phyloP scores from a whole-genome alignment of 495 filamentous ascomycete species.

The Lophiotrema nucula region DNA sequence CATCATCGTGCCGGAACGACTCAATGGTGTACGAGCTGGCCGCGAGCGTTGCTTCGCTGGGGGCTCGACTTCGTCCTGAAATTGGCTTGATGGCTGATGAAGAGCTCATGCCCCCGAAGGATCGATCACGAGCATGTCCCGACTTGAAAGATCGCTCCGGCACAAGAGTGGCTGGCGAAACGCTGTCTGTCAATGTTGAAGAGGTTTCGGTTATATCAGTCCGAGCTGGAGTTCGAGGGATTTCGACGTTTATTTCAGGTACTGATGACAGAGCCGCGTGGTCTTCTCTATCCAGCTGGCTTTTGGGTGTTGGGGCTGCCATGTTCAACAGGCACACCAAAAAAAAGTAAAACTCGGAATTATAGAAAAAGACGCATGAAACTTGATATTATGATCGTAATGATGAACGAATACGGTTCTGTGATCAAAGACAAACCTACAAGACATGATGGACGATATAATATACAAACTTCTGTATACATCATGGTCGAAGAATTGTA shows the following conservation, averaged over 20 bases:
- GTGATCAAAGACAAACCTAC: no score
- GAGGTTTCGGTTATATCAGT: conserved; percentile 13
- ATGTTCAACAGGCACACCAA: conserved; percentile 17
- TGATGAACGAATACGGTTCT: no score
- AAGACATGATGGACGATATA: background rate
- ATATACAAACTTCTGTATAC: background rate
- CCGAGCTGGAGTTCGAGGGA: conserved; percentile 13
- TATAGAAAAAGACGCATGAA: no score
- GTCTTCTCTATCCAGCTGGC: background rate
- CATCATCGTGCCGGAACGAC: conserved; percentile 49
- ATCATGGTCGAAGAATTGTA: background rate
- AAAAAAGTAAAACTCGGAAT: conserved; percentile 7
- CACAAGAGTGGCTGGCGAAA: conserved; percentile 17
- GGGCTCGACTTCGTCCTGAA: conserved; percentile 9
- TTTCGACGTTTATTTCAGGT: conserved; percentile 22
- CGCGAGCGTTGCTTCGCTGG: conserved; percentile 23
- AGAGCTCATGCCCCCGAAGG: background rate
- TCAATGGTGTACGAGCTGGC: conserved; percentile 10
- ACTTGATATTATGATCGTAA: no score
- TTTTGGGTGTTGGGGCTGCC: conserved; percentile 8
- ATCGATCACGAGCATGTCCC: conserved; percentile 11
- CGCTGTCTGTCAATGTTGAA: conserved; percentile 6
- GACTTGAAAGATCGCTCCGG: conserved; percentile 10
- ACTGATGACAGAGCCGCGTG: conserved; percentile 5
- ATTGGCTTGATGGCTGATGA: background rate